Evolutionary conservation across 2,329 filamentous ascomycete species (phyloP), one percentile per base, ranked within the genome.

Genomic region (Hymenoscyphus albidus): DNA sequence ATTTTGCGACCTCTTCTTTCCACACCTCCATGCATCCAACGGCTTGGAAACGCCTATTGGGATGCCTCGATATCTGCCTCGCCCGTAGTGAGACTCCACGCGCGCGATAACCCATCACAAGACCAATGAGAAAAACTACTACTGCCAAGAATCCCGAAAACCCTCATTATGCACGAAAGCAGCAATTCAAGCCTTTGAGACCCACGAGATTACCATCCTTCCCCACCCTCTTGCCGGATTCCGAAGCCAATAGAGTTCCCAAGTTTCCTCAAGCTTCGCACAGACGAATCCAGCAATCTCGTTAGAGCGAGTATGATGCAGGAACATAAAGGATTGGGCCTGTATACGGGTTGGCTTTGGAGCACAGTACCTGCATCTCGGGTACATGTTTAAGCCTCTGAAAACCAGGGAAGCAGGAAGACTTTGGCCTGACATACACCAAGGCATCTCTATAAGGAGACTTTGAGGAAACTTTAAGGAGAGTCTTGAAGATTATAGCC

Each of bases 151-250:
- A n/a, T 12, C n/a, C n/a, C 44, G 6, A 51, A 51, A 51, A 22
- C 16, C 44, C n/a, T 18, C n/a, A 12, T 10, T 51, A n/a, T 51
- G 44, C 7, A 22, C 18, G 18, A 22, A 48, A 48, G 44, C n/a
- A 44, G 40, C 5, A 44, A 14, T n/a, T 42, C 40, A n/a, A 44
- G 44, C 44, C 9, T 10, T 13, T 18, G 22, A 27, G 22, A 9
- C 7, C 44, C n/a, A 51, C 44, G 44, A 51, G n/a, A 22, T 51
- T 51, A 51, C 44, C n/a, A 51, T 51, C 44, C 44, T 51, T n/a
- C 35, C 44, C 44, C 44, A 22, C 44, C 18, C 10, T n/a, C 44
- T 51, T 51, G 44, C 44, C 44, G 44, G n/a, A 51, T 51, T 22
- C 44, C 44, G 44, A 22, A 38, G 54, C 27, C 27, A 31, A n/a